These are phyloP conservation scores for Pachysandra terminalis DNA, from an alignment of 164 flowering plant species.

Conservation along the genomic window DNA sequence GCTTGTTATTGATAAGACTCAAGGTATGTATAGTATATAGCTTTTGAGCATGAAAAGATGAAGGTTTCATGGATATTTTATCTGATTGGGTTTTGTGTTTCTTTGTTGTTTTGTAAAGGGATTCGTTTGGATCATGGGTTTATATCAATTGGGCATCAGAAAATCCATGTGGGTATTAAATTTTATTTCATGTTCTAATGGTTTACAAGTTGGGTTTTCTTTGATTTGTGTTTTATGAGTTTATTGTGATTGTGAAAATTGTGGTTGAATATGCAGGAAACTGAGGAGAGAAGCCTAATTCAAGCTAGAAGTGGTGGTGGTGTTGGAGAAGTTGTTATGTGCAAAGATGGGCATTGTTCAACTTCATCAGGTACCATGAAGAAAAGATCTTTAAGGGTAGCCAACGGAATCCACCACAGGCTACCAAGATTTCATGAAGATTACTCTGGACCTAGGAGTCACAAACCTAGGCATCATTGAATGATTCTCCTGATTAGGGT, in stretches of 20 bases:
- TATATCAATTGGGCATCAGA: conserved; percentile 11
- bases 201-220: conserved; percentile 2
- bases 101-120: conserved; percentile 24
- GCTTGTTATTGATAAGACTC: conserved; percentile 25
- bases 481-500: conserved; percentile 10
- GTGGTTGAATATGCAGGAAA: conserved; percentile 23
- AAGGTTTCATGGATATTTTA: not conserved
- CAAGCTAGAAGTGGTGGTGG: conserved; percentile 12
- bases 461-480: conserved; percentile 61
- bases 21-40: conserved; percentile 26
- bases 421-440: conserved; percentile 74
- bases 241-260: not conserved
- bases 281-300: conserved; percentile 6
- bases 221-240: not conserved
- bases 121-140: conserved; percentile 32
- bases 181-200: conserved; percentile 4
- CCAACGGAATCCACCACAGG: conserved; percentile 39
- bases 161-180: conserved; percentile 26
- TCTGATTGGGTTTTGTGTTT: conserved; percentile 5
- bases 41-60: not conserved
- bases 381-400: conserved; percentile 28
- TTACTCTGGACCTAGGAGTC: conserved; percentile 59
- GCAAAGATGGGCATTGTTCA: conserved; percentile 31
- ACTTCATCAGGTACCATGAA: conserved; percentile 40
- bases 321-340: conserved; percentile 16